These are phyloP conservation scores for Gossypium davidsonii DNA, from an alignment of 441 rosid genomes.

Conservation along the genomic window DNA sequence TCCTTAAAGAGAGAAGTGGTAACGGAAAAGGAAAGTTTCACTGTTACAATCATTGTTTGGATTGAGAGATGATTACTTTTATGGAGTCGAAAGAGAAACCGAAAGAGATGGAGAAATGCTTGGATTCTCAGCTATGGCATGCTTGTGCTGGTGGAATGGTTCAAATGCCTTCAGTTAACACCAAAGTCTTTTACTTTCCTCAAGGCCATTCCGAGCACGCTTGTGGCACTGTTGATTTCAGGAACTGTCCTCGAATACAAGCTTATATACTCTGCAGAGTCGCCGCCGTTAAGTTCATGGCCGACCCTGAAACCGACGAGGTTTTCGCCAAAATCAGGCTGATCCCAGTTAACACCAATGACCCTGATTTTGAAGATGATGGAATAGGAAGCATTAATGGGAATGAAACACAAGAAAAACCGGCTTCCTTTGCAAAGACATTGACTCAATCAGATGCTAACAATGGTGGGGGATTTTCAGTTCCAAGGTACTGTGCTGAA, in stretches of 20 bases:
- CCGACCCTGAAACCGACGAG: slow-evolving; percentile 45
- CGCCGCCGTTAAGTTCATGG: slow-evolving; percentile 33
- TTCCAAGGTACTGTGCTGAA: slow-evolving; percentile 44
- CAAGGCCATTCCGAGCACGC: slow-evolving; percentile 48
- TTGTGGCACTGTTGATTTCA: slow-evolving; percentile 32
- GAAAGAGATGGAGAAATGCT: slow-evolving; percentile 32
- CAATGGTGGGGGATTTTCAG: slow-evolving; percentile 49
- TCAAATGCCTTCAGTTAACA: slow-evolving; percentile 36
- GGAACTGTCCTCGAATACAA: slow-evolving; percentile 25
- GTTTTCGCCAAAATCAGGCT: slow-evolving; percentile 41
- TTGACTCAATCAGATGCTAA: slow-evolving; percentile 49
- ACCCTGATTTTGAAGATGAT: slow-evolving; percentile 29
- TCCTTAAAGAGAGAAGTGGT: slow-evolving; percentile 5
- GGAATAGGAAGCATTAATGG: slow-evolving; percentile 19
- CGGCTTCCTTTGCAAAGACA: slow-evolving; percentile 41
- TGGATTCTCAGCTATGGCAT: slow-evolving; percentile 53
- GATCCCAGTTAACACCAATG: slow-evolving; percentile 24
- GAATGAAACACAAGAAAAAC: slow-evolving; percentile 29
- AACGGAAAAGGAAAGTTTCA: background rate
- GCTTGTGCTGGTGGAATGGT: slow-evolving; percentile 54
- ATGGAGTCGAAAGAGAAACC: slow-evolving; percentile 42
- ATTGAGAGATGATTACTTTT: slow-evolving; percentile 35
- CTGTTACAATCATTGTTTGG: background rate
- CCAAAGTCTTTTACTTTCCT: slow-evolving; percentile 42
- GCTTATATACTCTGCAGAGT: slow-evolving; percentile 33